Evolutionary conservation across 805 yeast species (phyloP), one percentile per base, ranked within the genome.

Genomic region (Yarrowia porcina): DNA sequence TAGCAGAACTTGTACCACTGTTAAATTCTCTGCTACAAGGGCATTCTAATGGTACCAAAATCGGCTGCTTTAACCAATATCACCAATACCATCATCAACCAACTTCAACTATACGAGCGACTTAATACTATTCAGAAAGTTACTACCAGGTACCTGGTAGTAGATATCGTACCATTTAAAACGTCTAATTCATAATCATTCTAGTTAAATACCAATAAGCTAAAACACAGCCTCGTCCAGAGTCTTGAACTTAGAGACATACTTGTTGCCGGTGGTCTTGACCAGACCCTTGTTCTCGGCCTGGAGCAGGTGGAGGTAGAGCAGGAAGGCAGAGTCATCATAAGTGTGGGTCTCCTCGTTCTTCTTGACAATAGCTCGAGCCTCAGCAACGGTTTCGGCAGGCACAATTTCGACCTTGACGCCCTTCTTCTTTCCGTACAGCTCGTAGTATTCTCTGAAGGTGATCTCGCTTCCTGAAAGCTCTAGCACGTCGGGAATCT

Each of bases 401-500:
- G 65, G 65, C 25, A 54, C 59, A 17, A 66, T 59, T 41, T 57
- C 65, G 12, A 69, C 42, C 45, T 56, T 65, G 62, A 65, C 64
- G n/a, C 69, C 70, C 23, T 66, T 61, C 28, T 36, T 61, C 61
- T 64, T 47, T 62, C 67, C 71, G 64, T 68, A 70, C 13, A 50
- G 4, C 23, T 38, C 50, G 17, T 63, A 66, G 25, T 61, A 45
- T 13, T 66, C 65, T 49, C 65, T 64, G 44, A 64, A 50, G 10
- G 70, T 33, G 28, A 63, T 20, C 32, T 21, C 21, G 39, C 63
- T 66, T 17, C 70, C 69, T 20, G 63, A 50, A 8, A 71, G 45
- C 3, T 20, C 17, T 25, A 70, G 47, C 10, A 44, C 49, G 18
- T 67, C 70, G 12, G 72, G 71, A 15, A 71, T 42, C 57, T 67